phyloP scores from a whole-genome alignment of 2,329 filamentous ascomycete genomes.

The Fusarium veterinarium region DNA sequence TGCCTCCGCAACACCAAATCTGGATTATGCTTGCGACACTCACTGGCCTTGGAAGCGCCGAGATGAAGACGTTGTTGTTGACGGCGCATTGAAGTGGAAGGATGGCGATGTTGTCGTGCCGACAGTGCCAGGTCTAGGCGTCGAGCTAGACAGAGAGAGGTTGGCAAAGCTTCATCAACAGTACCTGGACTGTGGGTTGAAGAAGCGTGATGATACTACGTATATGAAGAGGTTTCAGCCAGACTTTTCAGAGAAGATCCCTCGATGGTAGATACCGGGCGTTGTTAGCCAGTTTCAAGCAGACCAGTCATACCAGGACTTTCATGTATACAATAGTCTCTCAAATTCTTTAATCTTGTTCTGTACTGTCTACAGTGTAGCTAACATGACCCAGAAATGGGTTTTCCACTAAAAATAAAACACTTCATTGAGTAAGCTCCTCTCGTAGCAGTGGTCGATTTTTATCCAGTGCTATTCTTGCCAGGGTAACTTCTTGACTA shows the following conservation, averaged over 20 bases:
- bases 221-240: conserved; percentile 53
- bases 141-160: conserved; percentile 53
- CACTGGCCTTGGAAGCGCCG: conserved; percentile 59
- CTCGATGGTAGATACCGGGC: conserved; percentile 45
- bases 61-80: conserved; percentile 54
- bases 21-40: conserved; percentile 58
- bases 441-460: background rate
- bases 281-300: rapidly evolving
- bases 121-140: conserved; percentile 49
- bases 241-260: conserved; percentile 49
- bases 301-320: background rate
- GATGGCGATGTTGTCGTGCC: conserved; percentile 53
- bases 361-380: rapidly evolving
- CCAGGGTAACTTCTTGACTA: no score
- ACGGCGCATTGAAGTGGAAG: conserved; percentile 52
- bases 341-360: background rate
- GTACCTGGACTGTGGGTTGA: conserved; percentile 53
- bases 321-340: background rate
- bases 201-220: conserved; percentile 52
- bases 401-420: background rate
- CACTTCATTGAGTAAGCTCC: background rate
- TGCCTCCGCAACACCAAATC: conserved; percentile 53
- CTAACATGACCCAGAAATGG: rapidly evolving
- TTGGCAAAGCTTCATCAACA: conserved; percentile 51
- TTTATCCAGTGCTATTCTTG: no score